Conservation (phyloP, 805 yeast genomes). For the Candida piceae region DNA sequence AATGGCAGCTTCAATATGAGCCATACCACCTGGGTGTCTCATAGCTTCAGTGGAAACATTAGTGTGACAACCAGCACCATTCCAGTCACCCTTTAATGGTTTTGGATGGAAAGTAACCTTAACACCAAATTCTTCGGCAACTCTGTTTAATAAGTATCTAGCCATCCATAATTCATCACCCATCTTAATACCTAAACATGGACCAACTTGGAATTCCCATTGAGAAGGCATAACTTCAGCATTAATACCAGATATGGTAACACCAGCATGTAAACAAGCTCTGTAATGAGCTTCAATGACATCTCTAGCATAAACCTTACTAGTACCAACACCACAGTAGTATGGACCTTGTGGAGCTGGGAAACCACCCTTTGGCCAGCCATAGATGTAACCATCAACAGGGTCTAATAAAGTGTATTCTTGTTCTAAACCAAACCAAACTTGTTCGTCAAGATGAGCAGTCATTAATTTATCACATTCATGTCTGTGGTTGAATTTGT, state of each 20-base stretch:
- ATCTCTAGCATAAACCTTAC: conserved; percentile 96
- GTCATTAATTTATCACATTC: conserved; percentile 93
- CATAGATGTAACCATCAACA: conserved; percentile 75
- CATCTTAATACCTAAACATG: conserved; percentile 92
- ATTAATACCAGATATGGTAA: conserved; percentile 90
- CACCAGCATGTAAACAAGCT: conserved; percentile 93
- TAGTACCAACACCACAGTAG: conserved; percentile 99
- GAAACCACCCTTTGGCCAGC: conserved; percentile 99
- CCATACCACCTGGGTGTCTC: conserved; percentile 97
- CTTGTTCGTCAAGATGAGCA: conserved; percentile 77
- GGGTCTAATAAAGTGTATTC: conserved; percentile 96
- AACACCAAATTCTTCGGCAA: conserved; percentile 98
- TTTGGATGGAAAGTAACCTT: conserved; percentile 99
- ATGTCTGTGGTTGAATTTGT: conserved; percentile 97
- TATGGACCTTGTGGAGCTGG: conserved; percentile 99
- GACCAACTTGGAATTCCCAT: conserved; percentile 99
- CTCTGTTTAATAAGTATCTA: conserved; percentile 86
- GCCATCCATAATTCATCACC: conserved; percentile 98
- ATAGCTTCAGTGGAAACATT: conserved; percentile 88
- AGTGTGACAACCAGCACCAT: conserved; percentile 99
- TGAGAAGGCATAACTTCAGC: conserved; percentile 99
- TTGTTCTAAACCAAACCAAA: conserved; percentile 99
- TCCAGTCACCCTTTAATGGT: conserved; percentile 99
- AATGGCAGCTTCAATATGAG: conserved; percentile 85
- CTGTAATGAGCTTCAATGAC: conserved; percentile 98